Evolutionary conservation across 768 basidiomycete species (phyloP).

Genomic region (Hericium rajendrae): DNA sequence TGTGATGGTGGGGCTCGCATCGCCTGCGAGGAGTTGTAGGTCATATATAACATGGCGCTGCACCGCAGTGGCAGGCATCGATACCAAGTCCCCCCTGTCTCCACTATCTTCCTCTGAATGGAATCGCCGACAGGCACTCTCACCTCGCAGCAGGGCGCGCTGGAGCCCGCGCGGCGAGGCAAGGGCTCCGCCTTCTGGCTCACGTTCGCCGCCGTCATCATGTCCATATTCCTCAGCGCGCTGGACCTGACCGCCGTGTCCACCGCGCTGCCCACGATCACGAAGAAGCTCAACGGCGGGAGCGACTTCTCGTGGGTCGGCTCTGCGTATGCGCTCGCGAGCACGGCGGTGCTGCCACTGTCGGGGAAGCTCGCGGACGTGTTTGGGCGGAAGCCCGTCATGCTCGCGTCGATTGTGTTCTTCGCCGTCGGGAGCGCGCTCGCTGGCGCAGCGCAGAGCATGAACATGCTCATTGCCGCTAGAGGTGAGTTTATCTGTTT

Average conservation of each 20-base stretch:
- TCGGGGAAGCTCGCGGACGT: conserved; percentile 14
- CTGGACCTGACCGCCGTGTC: conserved; percentile 16
- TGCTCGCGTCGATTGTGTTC: conserved; percentile 14
- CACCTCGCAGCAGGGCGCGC: too few relatives aligned
- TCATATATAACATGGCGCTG: too few relatives aligned
- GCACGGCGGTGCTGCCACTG: conserved; percentile 16
- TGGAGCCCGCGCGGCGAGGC: not conserved
- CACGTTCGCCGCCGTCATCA: conserved; percentile 17
- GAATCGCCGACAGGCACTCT: too few relatives aligned
- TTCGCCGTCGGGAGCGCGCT: conserved; percentile 25
- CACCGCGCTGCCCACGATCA: conserved; percentile 23
- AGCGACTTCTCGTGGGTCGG: conserved; percentile 12
- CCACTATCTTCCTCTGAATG: too few relatives aligned
- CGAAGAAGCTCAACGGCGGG: conserved; percentile 15
- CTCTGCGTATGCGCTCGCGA: conserved; percentile 12
- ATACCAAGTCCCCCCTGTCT: too few relatives aligned
- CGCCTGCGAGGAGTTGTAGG: too few relatives aligned
- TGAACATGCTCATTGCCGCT: conserved; percentile 24
- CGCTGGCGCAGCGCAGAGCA: conserved; percentile 22
- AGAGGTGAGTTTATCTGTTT: conserved; percentile 9
- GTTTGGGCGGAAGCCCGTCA: conserved; percentile 19
- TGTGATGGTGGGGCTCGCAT: too few relatives aligned
- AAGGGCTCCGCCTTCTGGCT: conserved; percentile 18
- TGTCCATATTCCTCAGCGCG: conserved; percentile 18
- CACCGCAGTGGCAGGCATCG: too few relatives aligned